These are phyloP conservation scores for Fomitopsis pinicola DNA, from an alignment of 1,284 basidiomycete genomes.

Conservation along the genomic window DNA sequence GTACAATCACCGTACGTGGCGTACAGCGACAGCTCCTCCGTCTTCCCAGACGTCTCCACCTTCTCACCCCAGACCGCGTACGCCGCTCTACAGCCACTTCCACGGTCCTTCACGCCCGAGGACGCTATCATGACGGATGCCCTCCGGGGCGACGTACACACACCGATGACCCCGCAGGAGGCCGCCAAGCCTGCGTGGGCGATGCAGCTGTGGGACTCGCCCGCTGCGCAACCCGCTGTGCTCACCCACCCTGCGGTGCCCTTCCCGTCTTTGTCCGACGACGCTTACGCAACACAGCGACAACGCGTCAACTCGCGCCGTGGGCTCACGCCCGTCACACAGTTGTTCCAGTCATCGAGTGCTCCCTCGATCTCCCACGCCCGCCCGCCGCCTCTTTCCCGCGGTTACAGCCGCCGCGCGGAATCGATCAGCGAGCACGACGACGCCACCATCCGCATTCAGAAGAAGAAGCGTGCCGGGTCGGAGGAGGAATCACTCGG, in stretches of 20 bases:
- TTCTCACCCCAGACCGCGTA: constrained; percentile 54
- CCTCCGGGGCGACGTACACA: constrained; percentile 25
- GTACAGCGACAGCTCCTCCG: constrained; percentile 31
- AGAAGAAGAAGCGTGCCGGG: constrained; percentile 52
- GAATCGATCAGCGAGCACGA: constrained; percentile 59
- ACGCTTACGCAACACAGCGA: constrained; percentile 27
- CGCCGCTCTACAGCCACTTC: constrained; percentile 56
- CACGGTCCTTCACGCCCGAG: constrained; percentile 50
- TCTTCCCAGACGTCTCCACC: constrained; percentile 42
- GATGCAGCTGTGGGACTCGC: constrained; percentile 53
- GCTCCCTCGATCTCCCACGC: constrained; percentile 51
- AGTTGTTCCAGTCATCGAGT: constrained; percentile 74
- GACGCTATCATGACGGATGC: constrained; percentile 25
- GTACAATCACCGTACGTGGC: constrained; percentile 21
- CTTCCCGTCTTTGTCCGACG: constrained; percentile 23
- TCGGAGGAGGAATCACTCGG: constrained; percentile 34
- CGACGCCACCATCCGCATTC: constrained; percentile 67
- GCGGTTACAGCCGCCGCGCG: constrained; percentile 59
- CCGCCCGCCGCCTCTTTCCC: constrained; percentile 39
- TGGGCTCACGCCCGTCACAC: constrained; percentile 40
- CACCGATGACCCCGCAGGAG: constrained; percentile 55
- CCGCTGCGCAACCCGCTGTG: constrained; percentile 12
- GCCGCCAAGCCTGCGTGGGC: constrained; percentile 54
- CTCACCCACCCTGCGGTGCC: constrained; percentile 16
- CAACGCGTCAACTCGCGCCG: constrained; percentile 22